phyloP scores from a whole-genome alignment of 768 basidiomycete species.

The Daedalea quercina region DNA sequence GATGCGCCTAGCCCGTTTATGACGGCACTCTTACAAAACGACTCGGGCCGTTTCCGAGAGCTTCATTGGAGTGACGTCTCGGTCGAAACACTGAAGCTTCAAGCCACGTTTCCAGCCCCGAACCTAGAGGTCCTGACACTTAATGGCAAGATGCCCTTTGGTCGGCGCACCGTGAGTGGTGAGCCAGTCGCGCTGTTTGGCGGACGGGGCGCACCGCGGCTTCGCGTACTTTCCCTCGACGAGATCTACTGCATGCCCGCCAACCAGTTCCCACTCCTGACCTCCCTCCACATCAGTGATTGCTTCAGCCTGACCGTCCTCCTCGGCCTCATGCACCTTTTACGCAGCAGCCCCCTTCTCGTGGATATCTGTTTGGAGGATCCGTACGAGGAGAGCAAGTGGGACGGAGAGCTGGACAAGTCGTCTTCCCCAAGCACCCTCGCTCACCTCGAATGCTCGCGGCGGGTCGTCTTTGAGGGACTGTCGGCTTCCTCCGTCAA shows the following conservation, averaged over 20 bases:
- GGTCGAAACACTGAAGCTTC: not conserved
- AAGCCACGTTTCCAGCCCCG: not conserved
- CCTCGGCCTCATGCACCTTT: not conserved
- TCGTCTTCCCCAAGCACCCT: not conserved
- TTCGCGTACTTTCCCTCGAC: not conserved
- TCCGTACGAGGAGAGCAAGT: not conserved
- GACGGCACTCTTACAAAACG: not conserved
- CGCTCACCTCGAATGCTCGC: not conserved
- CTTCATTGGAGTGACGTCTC: not conserved
- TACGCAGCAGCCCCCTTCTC: not conserved
- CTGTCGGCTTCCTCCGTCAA: not conserved
- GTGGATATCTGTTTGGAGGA: not conserved
- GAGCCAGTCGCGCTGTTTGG: not conserved
- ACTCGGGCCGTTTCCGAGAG: not conserved
- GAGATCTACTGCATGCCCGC: not conserved
- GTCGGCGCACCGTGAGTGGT: not conserved
- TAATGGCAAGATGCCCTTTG: not conserved
- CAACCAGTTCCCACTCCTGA: not conserved
- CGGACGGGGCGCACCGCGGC: not conserved
- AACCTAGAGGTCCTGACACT: not conserved
- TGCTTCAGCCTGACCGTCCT: not conserved
- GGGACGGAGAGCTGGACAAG: not conserved
- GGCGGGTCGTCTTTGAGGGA: not conserved
- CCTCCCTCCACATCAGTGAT: not conserved
- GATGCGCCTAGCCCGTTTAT: not conserved